Percentiles rank a stretch among this genome's conserved stretches.
These are phyloP conservation scores for Porphyra umbilicalis DNA, from an alignment of 31 red algal species.

Conservation along the genomic window DNA sequence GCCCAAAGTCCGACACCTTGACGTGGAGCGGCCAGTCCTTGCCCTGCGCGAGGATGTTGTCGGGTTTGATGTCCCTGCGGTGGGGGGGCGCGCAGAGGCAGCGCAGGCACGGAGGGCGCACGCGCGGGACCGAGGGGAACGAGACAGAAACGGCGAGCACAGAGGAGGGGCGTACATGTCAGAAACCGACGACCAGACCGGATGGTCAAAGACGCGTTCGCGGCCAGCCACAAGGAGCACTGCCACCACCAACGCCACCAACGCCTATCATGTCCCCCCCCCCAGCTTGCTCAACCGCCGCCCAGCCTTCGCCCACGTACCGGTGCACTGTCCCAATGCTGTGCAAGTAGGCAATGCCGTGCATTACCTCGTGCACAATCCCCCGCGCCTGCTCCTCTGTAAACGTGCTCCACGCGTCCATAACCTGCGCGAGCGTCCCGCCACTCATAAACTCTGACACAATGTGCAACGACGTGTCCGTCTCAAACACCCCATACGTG, in stretches of 20 bases:
- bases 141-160: not conserved
- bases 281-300: not conserved
- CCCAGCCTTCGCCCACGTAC: not conserved
- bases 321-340: constrained; percentile 52
- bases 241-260: too few species aligned
- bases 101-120: not conserved
- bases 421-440: constrained; percentile 31
- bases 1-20: constrained; percentile 67
- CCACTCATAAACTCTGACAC: constrained; percentile 51
- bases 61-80: constrained; percentile 36
- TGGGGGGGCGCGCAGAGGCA: not conserved
- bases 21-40: constrained; percentile 17
- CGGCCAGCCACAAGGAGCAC: too few species aligned
- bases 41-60: constrained; percentile 38
- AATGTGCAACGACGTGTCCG: constrained; percentile 40
- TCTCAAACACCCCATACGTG: constrained; percentile 57
- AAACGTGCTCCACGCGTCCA: constrained; percentile 19
- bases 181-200: not conserved
- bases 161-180: not conserved
- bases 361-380: constrained; percentile 45
- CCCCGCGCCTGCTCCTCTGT: constrained; percentile 27
- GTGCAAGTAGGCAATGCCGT: constrained; percentile 46
- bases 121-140: not conserved
- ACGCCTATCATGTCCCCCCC: not conserved
- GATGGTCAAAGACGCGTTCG: too few species aligned